Conservation (phyloP, 148 eudicot genomes). For the Chenopodium album region DNA sequence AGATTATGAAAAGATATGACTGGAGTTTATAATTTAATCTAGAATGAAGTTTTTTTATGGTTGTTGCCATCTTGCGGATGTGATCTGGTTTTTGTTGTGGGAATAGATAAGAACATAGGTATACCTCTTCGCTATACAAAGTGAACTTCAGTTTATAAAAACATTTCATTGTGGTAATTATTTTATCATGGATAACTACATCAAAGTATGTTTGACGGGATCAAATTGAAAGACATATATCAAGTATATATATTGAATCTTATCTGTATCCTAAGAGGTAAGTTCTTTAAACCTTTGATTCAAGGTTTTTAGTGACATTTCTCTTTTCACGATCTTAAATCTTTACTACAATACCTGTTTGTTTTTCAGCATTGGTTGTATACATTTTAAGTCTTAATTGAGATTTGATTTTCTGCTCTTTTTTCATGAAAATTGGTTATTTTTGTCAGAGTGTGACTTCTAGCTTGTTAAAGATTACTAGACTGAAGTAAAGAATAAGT, state of each 20-base stretch:
- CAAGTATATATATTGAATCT: too few species aligned
- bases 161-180: background rate
- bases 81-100: background rate
- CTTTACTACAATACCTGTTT: too few species aligned
- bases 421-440: too few species aligned
- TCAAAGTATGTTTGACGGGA: background rate
- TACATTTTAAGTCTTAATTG: too few species aligned
- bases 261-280: background rate
- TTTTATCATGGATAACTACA: background rate
- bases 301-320: background rate
- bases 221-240: too few species aligned
- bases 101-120: background rate
- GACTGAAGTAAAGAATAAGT: too few species aligned
- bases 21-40: too few species aligned
- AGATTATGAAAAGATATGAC: constrained; percentile 23
- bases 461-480: too few species aligned
- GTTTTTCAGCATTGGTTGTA: too few species aligned
- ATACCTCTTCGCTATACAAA: background rate
- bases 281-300: too few species aligned
- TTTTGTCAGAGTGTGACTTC: too few species aligned
- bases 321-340: background rate
- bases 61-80: background rate
- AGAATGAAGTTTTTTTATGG: background rate
- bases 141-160: background rate
- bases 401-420: too few species aligned